Evolutionary conservation across 2,329 filamentous ascomycete genomes (phyloP), one percentile per base, ranked within the genome.

Genomic region (Aspergillus tanneri): DNA sequence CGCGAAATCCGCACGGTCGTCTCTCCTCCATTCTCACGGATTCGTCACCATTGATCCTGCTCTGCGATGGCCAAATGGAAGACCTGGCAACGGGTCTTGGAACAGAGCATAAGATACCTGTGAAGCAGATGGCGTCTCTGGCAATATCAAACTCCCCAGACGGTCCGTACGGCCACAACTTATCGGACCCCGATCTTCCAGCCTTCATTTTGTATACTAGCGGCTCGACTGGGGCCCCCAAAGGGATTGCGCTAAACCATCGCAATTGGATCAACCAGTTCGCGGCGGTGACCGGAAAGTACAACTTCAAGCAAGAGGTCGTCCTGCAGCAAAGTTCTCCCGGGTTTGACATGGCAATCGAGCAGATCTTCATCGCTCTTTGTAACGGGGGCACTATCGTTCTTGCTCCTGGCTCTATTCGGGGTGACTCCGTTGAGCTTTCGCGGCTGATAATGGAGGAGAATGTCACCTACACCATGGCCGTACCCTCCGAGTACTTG

Each of bases 131-230:
- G n/a, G n/a, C n/a, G n/a, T n/a, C n/a, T n/a, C n/a, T n/a, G n/a
- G n/a, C n/a, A n/a, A n/a, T n/a, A n/a, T n/a, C n/a, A n/a, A n/a
- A n/a, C n/a, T n/a, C n/a, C n/a, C n/a, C n/a, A n/a, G n/a, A n/a
- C n/a, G n/a, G n/a, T n/a, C n/a, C n/a, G n/a, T n/a, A n/a, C n/a
- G n/a, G n/a, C n/a, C n/a, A n/a, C n/a, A n/a, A n/a, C n/a, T n/a
- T n/a, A n/a, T 12, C 22, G n/a, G 5, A 28, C 4, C 8, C 30
- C n/a, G 21, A 25, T 6, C 12, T 8, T 14, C 6, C 9, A 5
- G n/a, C n/a, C 14, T 11, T 25, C 14, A 47, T 52, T 23, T 11
- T 52, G 4, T 49, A 38, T 28, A 52, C 46, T 27, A 52, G 50
- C 38, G 50, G 50, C 18, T 34, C 37, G 3, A 49, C 50, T 3